These are phyloP conservation scores for Talaromyces borbonicus DNA, from an alignment of 495 filamentous ascomycete species.

Conservation along the genomic window DNA sequence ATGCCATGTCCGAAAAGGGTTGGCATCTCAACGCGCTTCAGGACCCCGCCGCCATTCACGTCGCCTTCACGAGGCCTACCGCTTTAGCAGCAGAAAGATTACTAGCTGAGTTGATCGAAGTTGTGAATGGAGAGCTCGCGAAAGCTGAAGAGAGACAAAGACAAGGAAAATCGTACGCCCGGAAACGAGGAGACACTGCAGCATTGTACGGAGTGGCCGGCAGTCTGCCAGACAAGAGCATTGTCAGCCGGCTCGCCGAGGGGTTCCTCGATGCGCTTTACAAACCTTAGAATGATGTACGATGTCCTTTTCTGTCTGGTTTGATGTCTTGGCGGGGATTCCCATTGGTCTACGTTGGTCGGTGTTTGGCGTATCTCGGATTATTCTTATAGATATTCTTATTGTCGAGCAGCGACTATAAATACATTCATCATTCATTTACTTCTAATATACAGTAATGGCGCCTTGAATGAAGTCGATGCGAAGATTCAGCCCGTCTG, in stretches of 20 bases:
- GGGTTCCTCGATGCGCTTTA: conserved; percentile 95
- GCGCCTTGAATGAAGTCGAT: not conserved
- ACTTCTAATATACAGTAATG: conserved; percentile 3
- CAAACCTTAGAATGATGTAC: conserved; percentile 59
- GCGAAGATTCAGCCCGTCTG: not conserved
- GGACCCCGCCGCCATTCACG: conserved; percentile 85
- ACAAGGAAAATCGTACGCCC: conserved; percentile 45
- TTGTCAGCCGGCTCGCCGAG: conserved; percentile 80
- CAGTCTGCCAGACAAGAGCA: conserved; percentile 86
- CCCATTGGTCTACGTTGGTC: not conserved
- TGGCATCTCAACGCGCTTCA: conserved; percentile 98
- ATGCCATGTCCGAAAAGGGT: conserved; percentile 68
- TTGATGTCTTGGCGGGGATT: not conserved
- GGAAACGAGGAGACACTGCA: conserved; percentile 57
- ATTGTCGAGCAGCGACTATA: not conserved
- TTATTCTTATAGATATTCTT: conserved; percentile 7
- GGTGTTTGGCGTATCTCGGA: not conserved
- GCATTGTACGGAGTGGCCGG: conserved; percentile 94
- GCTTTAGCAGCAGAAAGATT: conserved; percentile 67
- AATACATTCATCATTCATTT: conserved; percentile 7
- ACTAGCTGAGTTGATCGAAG: conserved; percentile 63
- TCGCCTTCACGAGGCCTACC: conserved; percentile 90
- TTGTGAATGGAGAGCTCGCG: conserved; percentile 66
- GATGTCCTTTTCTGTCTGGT: not conserved
- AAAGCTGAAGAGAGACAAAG: conserved; percentile 66